Evolutionary conservation across 2,329 filamentous ascomycete genomes (phyloP).

Genomic region (Exophiala aquamarina): DNA sequence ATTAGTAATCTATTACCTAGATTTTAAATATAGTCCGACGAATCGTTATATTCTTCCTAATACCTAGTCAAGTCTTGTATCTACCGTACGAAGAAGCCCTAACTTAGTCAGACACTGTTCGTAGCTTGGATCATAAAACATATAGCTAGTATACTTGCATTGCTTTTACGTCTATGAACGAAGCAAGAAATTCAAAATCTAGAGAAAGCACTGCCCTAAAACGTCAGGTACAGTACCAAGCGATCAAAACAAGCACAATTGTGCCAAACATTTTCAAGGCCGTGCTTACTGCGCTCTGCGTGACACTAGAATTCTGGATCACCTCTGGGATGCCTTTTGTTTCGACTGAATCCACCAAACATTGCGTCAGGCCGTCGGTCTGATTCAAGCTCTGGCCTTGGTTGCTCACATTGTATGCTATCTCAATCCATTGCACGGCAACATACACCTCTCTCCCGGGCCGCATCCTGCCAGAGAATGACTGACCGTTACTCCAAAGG

Average conservation of each 20-base stretch:
- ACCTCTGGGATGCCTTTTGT: constrained; percentile 2
- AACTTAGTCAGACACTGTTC: no score
- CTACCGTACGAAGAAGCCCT: no score
- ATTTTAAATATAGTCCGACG: no score
- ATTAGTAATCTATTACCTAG: no score
- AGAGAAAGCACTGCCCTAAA: no score
- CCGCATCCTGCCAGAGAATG: constrained; percentile 43
- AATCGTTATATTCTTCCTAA: no score
- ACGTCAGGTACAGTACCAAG: constrained; percentile 20
- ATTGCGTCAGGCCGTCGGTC: background rate
- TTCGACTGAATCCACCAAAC: constrained; percentile 1
- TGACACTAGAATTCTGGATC: background rate
- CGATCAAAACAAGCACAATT: background rate
- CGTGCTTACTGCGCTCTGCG: background rate
- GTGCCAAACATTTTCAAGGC: background rate
- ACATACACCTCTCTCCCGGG: constrained; percentile 38
- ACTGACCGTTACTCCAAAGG: constrained; percentile 44
- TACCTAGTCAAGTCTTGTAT: no score
- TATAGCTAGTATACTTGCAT: no score
- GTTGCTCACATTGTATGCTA: constrained; percentile 43
- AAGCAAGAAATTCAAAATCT: no score
- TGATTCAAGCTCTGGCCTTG: background rate
- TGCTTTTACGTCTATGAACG: no score
- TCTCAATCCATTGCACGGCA: constrained; percentile 44
- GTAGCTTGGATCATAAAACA: no score